Evolutionary conservation across 2,329 filamentous ascomycete genomes (phyloP).

Genomic region (Aspergillus ibericus): DNA sequence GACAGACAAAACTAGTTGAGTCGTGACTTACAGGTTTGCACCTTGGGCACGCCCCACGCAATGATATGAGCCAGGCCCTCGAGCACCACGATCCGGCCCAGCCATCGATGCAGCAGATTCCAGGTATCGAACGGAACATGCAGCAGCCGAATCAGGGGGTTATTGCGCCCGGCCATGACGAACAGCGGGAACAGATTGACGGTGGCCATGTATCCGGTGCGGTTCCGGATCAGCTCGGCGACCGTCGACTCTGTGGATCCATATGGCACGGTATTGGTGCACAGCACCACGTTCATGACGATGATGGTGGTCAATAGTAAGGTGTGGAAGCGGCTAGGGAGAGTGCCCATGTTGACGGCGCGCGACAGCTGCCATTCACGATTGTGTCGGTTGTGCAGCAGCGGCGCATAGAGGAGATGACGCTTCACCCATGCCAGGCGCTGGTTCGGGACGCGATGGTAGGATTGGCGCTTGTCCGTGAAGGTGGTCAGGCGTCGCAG

Average conservation of each 20-base stretch:
- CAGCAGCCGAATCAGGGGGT: conserved; percentile 41
- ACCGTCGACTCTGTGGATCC: conserved; percentile 28
- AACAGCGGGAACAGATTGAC: conserved; percentile 45
- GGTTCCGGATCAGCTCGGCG: conserved; percentile 41
- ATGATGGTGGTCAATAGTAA: conserved; percentile 40
- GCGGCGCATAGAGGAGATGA: conserved; percentile 55
- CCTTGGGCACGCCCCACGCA: conserved; percentile 71
- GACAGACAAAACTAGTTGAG: too few species aligned
- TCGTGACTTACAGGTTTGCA: conserved; percentile 35
- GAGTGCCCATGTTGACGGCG: conserved; percentile 44
- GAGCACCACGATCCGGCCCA: conserved; percentile 68
- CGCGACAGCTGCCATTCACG: conserved; percentile 43
- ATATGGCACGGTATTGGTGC: conserved; percentile 47
- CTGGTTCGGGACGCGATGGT: not conserved
- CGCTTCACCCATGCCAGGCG: conserved; percentile 23
- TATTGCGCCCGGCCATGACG: conserved; percentile 42
- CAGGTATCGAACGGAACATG: conserved; percentile 43
- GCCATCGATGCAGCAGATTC: conserved; percentile 71
- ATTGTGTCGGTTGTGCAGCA: conserved; percentile 44
- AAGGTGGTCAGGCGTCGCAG: conserved; percentile 4
- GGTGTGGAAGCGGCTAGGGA: conserved; percentile 48
- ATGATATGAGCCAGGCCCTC: conserved; percentile 69
- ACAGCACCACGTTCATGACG: conserved; percentile 49
- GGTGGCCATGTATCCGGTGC: conserved; percentile 39
- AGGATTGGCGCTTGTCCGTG: not conserved